phyloP scores from a whole-genome alignment of 257 asterid species.

The Przewalskia tangutica region DNA sequence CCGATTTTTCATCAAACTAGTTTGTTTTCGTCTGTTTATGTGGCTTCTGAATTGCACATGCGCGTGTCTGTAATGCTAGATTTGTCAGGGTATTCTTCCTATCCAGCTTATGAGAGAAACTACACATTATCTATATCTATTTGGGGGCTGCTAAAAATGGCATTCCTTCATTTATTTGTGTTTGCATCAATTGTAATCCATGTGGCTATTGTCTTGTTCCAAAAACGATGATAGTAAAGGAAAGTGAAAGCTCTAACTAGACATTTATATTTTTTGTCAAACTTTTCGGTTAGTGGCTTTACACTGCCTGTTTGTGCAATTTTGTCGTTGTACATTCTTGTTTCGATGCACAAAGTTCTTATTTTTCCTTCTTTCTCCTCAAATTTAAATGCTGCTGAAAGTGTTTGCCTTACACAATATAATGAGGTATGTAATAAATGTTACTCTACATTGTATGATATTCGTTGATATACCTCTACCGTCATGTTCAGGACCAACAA shows the following conservation, averaged over 20 bases:
- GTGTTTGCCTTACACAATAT: background rate
- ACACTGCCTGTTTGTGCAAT: background rate
- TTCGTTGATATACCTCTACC: background rate
- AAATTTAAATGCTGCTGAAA: background rate
- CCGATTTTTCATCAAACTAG: background rate
- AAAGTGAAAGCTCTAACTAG: background rate
- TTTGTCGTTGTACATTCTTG: background rate
- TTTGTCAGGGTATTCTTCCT: background rate
- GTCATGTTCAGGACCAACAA: constrained; percentile 27
- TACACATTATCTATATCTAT: background rate
- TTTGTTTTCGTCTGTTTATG: background rate
- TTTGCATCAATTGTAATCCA: background rate
- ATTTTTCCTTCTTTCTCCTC: background rate
- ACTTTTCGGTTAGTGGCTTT: background rate
- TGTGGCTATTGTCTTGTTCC: background rate
- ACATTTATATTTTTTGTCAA: background rate
- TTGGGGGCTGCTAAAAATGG: background rate
- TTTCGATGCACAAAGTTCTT: background rate
- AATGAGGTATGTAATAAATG: background rate
- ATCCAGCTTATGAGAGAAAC: background rate
- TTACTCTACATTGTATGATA: background rate
- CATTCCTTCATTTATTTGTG: background rate
- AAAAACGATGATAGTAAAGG: background rate
- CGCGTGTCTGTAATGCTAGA: background rate
- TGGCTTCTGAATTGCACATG: background rate